These are phyloP conservation scores for Aspergillus jensenii DNA, from an alignment of 2,329 filamentous ascomycete species.

Conservation along the genomic window DNA sequence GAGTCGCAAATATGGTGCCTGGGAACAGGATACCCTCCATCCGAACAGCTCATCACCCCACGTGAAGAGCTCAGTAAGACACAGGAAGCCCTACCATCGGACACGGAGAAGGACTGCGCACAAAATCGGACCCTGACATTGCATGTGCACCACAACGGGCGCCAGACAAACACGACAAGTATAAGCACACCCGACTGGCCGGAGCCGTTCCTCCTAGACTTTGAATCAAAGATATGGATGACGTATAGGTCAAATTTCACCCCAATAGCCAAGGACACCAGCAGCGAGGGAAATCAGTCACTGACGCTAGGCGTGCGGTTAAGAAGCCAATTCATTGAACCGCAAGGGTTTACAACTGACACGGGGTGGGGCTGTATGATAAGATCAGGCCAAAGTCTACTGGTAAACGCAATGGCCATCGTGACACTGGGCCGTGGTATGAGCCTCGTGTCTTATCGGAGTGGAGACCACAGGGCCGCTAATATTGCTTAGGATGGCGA, in stretches of 20 bases:
- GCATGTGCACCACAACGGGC: slow-evolving; percentile 1
- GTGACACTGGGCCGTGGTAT: slow-evolving; percentile 76
- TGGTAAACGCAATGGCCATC: slow-evolving; percentile 79
- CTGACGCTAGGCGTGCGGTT: slow-evolving; percentile 84
- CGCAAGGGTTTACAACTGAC: slow-evolving; percentile 83
- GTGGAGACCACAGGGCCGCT: slow-evolving; percentile 22
- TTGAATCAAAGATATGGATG: slow-evolving; percentile 93
- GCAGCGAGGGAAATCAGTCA: slow-evolving; percentile 67
- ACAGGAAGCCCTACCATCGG: neutral
- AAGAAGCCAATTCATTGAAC: slow-evolving; percentile 74
- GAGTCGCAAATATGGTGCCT: slow-evolving; percentile 83
- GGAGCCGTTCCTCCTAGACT: slow-evolving; percentile 79
- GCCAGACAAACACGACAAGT: slow-evolving; percentile 3
- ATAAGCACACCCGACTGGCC: slow-evolving; percentile 66
- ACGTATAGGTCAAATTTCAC: slow-evolving; percentile 89
- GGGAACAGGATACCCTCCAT: slow-evolving; percentile 55
- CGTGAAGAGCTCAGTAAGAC: neutral
- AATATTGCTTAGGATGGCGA: slow-evolving; percentile 67
- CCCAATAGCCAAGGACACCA: slow-evolving; percentile 74
- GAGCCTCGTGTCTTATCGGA: neutral
- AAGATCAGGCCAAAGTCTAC: slow-evolving; percentile 84
- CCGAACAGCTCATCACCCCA: neutral
- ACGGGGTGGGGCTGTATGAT: slow-evolving; percentile 99
- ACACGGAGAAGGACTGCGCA: neutral
- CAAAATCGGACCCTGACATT: neutral